Evolutionary conservation across 106 monocot genomes (phyloP).

Genomic region (Posidonia australis): DNA sequence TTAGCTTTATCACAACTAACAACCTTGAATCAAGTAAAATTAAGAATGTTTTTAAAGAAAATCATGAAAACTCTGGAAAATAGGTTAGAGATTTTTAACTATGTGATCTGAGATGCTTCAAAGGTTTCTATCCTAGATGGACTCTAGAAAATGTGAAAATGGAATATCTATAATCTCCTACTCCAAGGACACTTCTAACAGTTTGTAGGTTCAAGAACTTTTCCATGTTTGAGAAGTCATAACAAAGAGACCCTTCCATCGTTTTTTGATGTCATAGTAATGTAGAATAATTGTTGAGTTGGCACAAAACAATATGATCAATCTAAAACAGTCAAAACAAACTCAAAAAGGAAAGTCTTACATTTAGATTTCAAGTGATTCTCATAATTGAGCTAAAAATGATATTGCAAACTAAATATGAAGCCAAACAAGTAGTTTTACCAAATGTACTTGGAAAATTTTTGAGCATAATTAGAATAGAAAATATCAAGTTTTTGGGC

Average conservation of each 20-base stretch:
- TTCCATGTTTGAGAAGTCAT: conserved; percentile 97
- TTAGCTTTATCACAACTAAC: no score
- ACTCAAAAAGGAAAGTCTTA: conserved; percentile 15
- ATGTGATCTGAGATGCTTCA: no score
- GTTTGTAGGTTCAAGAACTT: conserved; percentile 60
- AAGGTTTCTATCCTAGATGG: no score
- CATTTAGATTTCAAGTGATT: conserved; percentile 53
- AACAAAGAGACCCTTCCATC: conserved; percentile 71
- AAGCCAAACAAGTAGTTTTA: conserved; percentile 46
- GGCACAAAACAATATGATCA: neutral
- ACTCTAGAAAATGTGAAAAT: no score
- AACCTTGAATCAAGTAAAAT: no score
- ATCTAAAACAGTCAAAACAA: neutral
- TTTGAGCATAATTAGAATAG: neutral
- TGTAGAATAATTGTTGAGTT: conserved; percentile 19
- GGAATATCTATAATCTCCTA: no score
- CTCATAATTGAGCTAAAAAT: conserved; percentile 67
- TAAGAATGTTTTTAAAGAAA: no score
- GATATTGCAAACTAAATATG: conserved; percentile 59
- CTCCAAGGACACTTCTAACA: conserved; percentile 67
- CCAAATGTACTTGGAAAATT: conserved; percentile 42
- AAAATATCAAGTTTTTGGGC: no score
- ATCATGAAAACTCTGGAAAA: no score
- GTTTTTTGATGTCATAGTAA: conserved; percentile 81
- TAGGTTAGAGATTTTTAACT: no score